Conservation (phyloP, 208 protist genomes). For the Strigomonas culicis region DNA sequence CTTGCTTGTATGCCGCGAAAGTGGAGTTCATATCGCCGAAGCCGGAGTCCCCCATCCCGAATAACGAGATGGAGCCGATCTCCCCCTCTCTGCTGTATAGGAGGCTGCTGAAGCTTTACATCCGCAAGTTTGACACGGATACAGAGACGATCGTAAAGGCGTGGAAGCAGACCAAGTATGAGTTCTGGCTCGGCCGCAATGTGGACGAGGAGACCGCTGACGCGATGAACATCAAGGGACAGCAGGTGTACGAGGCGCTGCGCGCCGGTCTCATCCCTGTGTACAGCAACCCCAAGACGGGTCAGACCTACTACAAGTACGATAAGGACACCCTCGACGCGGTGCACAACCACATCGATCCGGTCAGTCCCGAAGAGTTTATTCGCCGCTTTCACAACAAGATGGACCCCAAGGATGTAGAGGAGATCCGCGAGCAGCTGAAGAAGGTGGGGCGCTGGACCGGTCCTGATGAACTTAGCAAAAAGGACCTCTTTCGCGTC, state of each 20-base stretch:
- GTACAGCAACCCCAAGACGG: constrained; percentile 67
- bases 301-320: constrained; percentile 76
- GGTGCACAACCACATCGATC: constrained; percentile 80
- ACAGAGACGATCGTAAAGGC: constrained; percentile 73
- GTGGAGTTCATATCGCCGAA: constrained; percentile 75
- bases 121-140: constrained; percentile 88
- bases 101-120: constrained; percentile 73
- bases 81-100: constrained; percentile 67
- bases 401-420: constrained; percentile 64
- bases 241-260: constrained; percentile 76
- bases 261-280: constrained; percentile 69
- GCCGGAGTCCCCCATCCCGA: constrained; percentile 44
- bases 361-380: constrained; percentile 73
- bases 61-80: constrained; percentile 50
- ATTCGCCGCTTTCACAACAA: constrained; percentile 77
- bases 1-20: constrained; percentile 12
- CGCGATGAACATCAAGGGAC: constrained; percentile 67
- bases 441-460: constrained; percentile 77
- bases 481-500: constrained; percentile 58
- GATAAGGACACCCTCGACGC: constrained; percentile 76
- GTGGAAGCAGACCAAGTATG: constrained; percentile 88
- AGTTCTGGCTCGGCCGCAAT: constrained; percentile 73
- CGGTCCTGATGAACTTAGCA: constrained; percentile 58
- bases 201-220: constrained; percentile 42
- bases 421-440: constrained; percentile 55